phyloP scores from a whole-genome alignment of 306 rosid species.

The Dryas octopetala region DNA sequence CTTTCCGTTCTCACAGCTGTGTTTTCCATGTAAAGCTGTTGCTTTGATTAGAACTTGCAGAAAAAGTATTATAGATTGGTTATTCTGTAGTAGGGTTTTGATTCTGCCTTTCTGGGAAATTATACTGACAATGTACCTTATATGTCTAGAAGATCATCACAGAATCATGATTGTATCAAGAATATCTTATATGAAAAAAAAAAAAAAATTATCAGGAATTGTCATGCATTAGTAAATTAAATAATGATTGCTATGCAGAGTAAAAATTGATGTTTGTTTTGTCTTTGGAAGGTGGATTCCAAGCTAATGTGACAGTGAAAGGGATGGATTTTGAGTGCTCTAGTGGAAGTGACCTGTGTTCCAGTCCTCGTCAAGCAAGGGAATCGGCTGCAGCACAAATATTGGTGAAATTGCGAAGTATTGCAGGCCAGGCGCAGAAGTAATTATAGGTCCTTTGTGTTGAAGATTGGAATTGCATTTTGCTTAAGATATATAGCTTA shows the following conservation, averaged over 20 bases:
- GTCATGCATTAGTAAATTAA: not conserved
- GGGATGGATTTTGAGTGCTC: constrained; percentile 62
- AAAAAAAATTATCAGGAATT: no score
- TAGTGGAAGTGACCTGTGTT: constrained; percentile 30
- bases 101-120: not conserved
- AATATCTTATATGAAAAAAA: no score
- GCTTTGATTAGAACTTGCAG: not conserved
- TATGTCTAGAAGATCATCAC: not conserved
- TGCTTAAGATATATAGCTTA: not conserved
- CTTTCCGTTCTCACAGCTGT: not conserved
- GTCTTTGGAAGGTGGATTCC: constrained; percentile 55
- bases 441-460: not conserved
- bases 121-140: not conserved
- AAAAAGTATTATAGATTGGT: not conserved
- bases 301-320: constrained; percentile 46
- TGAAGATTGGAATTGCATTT: not conserved
- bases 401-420: constrained; percentile 25
- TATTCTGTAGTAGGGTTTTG: not conserved
- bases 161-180: not conserved
- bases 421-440: constrained; percentile 13
- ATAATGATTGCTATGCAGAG: not conserved
- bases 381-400: constrained; percentile 59
- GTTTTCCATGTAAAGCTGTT: not conserved
- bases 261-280: not conserved
- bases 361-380: constrained; percentile 36